Percentiles rank a stretch among this genome's conserved stretches.
These are phyloP conservation scores for Herpetomonas samuelpessoai DNA, from an alignment of 208 protist genomes.

Conservation along the genomic window DNA sequence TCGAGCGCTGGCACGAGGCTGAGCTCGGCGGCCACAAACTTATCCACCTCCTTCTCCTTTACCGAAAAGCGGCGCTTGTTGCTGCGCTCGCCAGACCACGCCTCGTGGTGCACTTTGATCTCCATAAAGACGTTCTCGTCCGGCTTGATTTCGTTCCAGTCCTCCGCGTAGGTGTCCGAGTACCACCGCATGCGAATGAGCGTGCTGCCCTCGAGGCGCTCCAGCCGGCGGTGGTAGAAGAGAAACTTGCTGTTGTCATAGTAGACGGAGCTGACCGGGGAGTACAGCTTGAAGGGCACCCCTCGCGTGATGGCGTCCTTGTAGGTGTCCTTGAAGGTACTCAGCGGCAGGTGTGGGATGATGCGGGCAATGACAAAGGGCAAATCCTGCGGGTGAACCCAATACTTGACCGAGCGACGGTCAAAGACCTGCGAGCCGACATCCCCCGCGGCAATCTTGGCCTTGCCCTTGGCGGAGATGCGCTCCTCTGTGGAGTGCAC, in stretches of 20 bases:
- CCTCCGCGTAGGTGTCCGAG: slow-evolving; percentile 65
- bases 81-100: slow-evolving; percentile 84
- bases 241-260: slow-evolving; percentile 87
- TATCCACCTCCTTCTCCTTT: slow-evolving; percentile 79
- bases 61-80: slow-evolving; percentile 87
- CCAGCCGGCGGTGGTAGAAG: slow-evolving; percentile 80
- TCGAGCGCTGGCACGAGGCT: slow-evolving; percentile 63
- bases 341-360: slow-evolving; percentile 81
- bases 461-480: slow-evolving; percentile 53
- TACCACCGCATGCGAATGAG: slow-evolving; percentile 91
- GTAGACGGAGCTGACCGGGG: slow-evolving; percentile 85
- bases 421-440: slow-evolving; percentile 87
- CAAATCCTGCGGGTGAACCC: slow-evolving; percentile 85
- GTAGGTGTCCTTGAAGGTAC: slow-evolving; percentile 86
- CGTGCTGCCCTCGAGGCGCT: slow-evolving; percentile 80
- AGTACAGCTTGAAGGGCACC: slow-evolving; percentile 68
- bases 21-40: slow-evolving; percentile 67
- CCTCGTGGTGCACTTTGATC: slow-evolving; percentile 89
- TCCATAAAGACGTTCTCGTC: slow-evolving; percentile 86
- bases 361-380: slow-evolving; percentile 89
- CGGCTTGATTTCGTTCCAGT: slow-evolving; percentile 65
- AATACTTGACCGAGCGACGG: slow-evolving; percentile 86
- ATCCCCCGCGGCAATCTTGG: slow-evolving; percentile 44
- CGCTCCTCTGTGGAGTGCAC: slow-evolving; percentile 66
- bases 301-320: slow-evolving; percentile 44